These are phyloP conservation scores for Mycena maculata DNA, from an alignment of 768 basidiomycete genomes.

Conservation along the genomic window DNA sequence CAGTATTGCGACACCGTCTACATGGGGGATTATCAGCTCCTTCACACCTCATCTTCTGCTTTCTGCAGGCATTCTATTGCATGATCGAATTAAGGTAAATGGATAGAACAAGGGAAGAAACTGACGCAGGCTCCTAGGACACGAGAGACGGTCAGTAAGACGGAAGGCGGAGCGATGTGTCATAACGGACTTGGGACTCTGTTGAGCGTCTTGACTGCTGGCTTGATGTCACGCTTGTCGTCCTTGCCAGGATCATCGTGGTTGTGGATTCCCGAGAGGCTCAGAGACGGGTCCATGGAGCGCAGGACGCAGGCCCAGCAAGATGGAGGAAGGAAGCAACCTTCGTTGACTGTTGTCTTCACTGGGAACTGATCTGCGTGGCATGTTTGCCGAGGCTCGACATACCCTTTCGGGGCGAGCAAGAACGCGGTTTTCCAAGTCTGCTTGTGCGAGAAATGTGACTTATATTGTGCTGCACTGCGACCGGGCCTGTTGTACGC, in stretches of 20 bases:
- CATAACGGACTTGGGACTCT: slow-evolving; percentile 82
- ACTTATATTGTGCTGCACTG: no score
- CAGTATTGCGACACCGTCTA: slow-evolving; percentile 87
- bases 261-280: slow-evolving; percentile 60
- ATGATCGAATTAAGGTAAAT: slow-evolving; percentile 35
- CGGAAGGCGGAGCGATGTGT: slow-evolving; percentile 32
- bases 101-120: slow-evolving; percentile 35
- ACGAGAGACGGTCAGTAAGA: slow-evolving; percentile 33
- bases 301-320: slow-evolving; percentile 2
- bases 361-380: no score
- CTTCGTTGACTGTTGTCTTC: background rate
- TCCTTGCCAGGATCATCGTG: slow-evolving; percentile 67
- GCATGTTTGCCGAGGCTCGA: no score
- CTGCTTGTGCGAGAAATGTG: no score
- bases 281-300: slow-evolving; percentile 52
- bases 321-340: slow-evolving; percentile 18
- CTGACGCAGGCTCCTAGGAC: slow-evolving; percentile 82
- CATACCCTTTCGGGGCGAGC: no score
- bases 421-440: no score
- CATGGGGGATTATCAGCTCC: slow-evolving; percentile 98
- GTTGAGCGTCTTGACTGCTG: slow-evolving; percentile 82
- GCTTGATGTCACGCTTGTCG: slow-evolving; percentile 77
- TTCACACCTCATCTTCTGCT: slow-evolving; percentile 98
- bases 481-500: background rate
- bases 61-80: slow-evolving; percentile 89